A percentile compares a stretch with the other conserved stretches of the same genome.
Conservation (phyloP, 345 rosid genomes). For the Gossypium rotundifolium region DNA sequence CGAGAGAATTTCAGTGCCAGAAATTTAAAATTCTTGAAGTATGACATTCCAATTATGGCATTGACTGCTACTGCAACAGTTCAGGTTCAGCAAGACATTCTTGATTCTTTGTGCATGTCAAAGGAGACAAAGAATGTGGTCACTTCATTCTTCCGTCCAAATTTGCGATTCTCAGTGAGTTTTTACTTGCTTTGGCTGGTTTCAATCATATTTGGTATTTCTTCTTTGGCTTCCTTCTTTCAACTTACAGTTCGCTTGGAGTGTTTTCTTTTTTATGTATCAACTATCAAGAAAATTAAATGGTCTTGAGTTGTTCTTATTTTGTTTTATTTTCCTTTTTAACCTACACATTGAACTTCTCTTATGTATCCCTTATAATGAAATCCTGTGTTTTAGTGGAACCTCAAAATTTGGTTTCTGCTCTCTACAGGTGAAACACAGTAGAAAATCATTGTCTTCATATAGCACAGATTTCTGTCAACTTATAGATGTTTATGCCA, state of each 20-base stretch:
- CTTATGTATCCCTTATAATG: not conserved
- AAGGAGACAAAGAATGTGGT: conserved; percentile 66
- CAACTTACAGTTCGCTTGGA: not conserved
- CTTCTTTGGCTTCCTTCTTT: not conserved
- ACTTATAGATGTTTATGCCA: conserved; percentile 42
- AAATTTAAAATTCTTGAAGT: conserved; percentile 48
- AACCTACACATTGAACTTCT: not conserved
- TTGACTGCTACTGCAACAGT: conserved; percentile 88
- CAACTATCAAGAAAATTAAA: not conserved
- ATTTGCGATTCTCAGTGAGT: conserved; percentile 67
- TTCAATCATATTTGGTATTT: not conserved
- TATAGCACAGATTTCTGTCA: conserved; percentile 55
- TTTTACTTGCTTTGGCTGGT: not conserved
- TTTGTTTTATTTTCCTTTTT: not conserved
- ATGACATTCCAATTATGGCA: conserved; percentile 79
- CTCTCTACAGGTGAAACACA: conserved; percentile 63
- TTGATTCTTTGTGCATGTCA: conserved; percentile 59
- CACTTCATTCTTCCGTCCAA: conserved; percentile 78
- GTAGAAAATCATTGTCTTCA: conserved; percentile 55
- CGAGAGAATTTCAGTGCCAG: conserved; percentile 57
- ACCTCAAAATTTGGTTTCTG: conserved; percentile 10
- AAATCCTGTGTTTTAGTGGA: not conserved
- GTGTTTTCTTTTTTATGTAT: not conserved
- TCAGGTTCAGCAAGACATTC: conserved; percentile 68
- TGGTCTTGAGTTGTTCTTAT: not conserved